Conservation (phyloP, 352 stramenopile genomes). For the Peronospora tabacina region DNA sequence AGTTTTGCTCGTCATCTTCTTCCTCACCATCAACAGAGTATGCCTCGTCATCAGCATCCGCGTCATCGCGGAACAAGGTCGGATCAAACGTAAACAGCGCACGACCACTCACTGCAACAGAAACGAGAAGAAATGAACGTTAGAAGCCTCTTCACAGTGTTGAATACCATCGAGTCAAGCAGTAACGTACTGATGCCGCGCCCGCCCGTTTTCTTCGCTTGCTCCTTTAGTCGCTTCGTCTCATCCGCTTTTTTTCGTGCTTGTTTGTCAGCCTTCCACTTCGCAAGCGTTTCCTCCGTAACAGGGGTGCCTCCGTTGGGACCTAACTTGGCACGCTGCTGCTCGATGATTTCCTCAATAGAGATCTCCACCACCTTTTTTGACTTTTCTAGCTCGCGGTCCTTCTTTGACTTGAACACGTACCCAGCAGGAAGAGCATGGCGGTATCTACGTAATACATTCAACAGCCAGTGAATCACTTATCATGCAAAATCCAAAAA, state of each 20-base stretch:
- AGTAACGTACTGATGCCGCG: constrained; percentile 73
- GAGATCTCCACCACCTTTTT: constrained; percentile 82
- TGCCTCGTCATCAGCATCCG: constrained; percentile 77
- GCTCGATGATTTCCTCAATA: constrained; percentile 88
- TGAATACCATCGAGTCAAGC: background rate
- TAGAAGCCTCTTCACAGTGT: background rate
- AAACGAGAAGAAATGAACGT: constrained; percentile 8
- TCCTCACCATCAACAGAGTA: constrained; percentile 68
- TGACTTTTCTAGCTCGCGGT: constrained; percentile 75
- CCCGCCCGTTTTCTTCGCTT: constrained; percentile 79
- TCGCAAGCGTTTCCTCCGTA: constrained; percentile 80
- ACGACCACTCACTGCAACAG: constrained; percentile 81
- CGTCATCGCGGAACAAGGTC: constrained; percentile 87
- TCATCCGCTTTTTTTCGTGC: constrained; percentile 72
- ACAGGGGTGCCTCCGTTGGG: constrained; percentile 79
- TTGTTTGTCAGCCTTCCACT: constrained; percentile 85
- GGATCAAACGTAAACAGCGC: constrained; percentile 88
- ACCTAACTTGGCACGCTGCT: constrained; percentile 84
- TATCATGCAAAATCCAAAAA: background rate
- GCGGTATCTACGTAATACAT: constrained; percentile 37
- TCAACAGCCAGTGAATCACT: constrained; percentile 1
- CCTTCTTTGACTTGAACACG: constrained; percentile 84
- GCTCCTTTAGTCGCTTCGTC: constrained; percentile 76
- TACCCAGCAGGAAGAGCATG: constrained; percentile 85
- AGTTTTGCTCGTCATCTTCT: constrained; percentile 45